Percentiles rank a stretch among this genome's conserved stretches.
Conservation (phyloP, 2,329 filamentous ascomycete species). For the Cucurbitaria berberidis region DNA sequence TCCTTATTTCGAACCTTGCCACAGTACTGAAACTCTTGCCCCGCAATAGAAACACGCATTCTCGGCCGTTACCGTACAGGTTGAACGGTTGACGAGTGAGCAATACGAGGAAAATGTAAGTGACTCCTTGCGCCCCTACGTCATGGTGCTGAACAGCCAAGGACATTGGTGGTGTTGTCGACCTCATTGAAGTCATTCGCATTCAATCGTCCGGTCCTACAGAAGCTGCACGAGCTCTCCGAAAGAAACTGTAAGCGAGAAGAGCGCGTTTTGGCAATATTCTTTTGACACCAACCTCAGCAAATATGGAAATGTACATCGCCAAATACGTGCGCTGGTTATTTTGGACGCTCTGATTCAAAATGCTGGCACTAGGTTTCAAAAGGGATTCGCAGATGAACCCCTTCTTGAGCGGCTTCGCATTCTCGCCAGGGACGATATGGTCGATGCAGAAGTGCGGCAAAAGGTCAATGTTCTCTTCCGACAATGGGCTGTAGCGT, state of each 20-base stretch:
- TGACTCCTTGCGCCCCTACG: neutral
- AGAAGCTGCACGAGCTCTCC: slow-evolving; percentile 88
- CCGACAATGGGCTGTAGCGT: slow-evolving; percentile 81
- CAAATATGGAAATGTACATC: slow-evolving; percentile 95
- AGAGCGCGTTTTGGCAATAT: neutral
- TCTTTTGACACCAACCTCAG: slow-evolving; percentile 47
- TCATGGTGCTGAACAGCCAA: slow-evolving; percentile 5
- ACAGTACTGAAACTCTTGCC: slow-evolving; percentile 34
- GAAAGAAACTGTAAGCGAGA: slow-evolving; percentile 81
- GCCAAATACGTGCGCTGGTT: slow-evolving; percentile 85
- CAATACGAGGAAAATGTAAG: slow-evolving; percentile 77
- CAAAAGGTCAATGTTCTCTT: slow-evolving; percentile 89
- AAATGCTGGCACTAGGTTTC: slow-evolving; percentile 87
- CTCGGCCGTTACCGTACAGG: slow-evolving; percentile 88
- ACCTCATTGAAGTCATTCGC: slow-evolving; percentile 91
- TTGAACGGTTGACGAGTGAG: slow-evolving; percentile 90
- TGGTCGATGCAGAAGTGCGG: slow-evolving; percentile 84
- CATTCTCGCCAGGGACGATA: slow-evolving; percentile 81
- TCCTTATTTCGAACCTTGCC: slow-evolving; percentile 31
- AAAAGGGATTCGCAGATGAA: slow-evolving; percentile 87
- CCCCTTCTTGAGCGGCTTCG: slow-evolving; percentile 88
- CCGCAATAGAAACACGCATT: slow-evolving; percentile 70
- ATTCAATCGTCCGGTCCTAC: slow-evolving; percentile 85
- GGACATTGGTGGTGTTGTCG: slow-evolving; percentile 84
- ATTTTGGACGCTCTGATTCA: slow-evolving; percentile 93